These are phyloP conservation scores for Paramecium pentaurelia DNA, from an alignment of 73 alveolate species.

Conservation along the genomic window DNA sequence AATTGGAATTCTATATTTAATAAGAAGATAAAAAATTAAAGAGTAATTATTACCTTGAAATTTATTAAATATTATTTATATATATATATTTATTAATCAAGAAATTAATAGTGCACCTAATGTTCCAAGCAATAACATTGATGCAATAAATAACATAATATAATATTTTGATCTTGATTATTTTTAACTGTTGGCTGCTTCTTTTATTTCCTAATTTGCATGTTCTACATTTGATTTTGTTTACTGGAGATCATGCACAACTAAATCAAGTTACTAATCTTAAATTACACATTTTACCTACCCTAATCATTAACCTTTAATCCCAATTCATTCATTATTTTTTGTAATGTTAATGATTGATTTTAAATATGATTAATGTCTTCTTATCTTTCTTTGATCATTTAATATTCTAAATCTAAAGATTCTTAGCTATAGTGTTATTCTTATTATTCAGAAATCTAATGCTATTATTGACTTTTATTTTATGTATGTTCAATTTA, in stretches of 20 bases:
- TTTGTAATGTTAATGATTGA: neutral
- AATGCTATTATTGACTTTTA: neutral
- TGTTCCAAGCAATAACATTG: neutral
- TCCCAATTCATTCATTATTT: neutral
- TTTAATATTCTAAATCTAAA: neutral
- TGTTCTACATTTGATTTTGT: neutral
- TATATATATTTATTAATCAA: neutral
- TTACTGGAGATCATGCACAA: neutral
- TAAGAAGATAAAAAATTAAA: neutral
- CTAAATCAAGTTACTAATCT: neutral
- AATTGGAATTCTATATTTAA: neutral
- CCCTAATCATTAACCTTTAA: neutral
- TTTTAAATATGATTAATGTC: neutral
- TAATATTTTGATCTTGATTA: neutral
- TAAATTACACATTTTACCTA: neutral
- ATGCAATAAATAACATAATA: neutral
- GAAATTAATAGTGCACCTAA: constrained; percentile 6
- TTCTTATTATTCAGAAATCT: neutral
- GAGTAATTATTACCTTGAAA: neutral
- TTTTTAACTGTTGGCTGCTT: neutral
- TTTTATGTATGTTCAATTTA: neutral
- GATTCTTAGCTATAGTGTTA: neutral
- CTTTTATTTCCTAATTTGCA: neutral
- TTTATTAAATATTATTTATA: neutral
- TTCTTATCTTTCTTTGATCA: neutral